phyloP scores from a whole-genome alignment of 768 basidiomycete genomes.

The Dioszegia crocea region DNA sequence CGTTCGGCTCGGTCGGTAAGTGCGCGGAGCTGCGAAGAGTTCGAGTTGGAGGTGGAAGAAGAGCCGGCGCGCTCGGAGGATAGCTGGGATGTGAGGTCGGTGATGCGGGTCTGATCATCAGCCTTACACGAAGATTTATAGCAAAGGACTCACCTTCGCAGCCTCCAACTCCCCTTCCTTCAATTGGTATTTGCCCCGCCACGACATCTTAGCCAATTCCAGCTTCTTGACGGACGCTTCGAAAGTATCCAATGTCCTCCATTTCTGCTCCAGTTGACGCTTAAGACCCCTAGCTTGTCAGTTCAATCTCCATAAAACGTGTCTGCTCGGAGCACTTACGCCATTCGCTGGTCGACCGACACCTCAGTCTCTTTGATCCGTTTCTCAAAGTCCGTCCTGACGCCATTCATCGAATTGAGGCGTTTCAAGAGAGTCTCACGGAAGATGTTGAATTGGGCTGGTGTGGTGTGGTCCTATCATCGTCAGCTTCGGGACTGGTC shows the following conservation, averaged over 20 bases:
- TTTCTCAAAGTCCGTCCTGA: conserved; percentile 81
- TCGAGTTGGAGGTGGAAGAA: conserved; percentile 53
- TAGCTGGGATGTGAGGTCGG: conserved; percentile 70
- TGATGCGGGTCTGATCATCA: conserved; percentile 60
- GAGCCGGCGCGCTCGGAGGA: conserved; percentile 60
- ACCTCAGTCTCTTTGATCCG: conserved; percentile 73
- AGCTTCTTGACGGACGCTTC: conserved; percentile 77
- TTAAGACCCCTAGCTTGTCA: conserved; percentile 56
- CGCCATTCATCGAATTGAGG: conserved; percentile 75
- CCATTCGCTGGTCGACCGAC: conserved; percentile 66
- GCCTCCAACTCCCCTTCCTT: conserved; percentile 89
- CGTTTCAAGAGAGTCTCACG: conserved; percentile 88
- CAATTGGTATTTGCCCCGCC: conserved; percentile 73
- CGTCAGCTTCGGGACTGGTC: too few species aligned
- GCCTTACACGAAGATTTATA: not conserved
- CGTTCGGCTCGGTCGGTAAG: conserved; percentile 70
- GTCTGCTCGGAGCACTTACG: conserved; percentile 37
- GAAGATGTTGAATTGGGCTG: conserved; percentile 85
- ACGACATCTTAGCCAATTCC: conserved; percentile 71
- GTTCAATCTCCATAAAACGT: not conserved
- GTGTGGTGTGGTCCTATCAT: conserved; percentile 46
- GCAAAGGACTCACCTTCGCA: conserved; percentile 60
- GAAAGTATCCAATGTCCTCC: conserved; percentile 90
- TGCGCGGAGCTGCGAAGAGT: conserved; percentile 65
- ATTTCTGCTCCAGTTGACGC: conserved; percentile 79